Evolutionary conservation across 768 basidiomycete species (phyloP).

Genomic region (Termitomyces sp.): DNA sequence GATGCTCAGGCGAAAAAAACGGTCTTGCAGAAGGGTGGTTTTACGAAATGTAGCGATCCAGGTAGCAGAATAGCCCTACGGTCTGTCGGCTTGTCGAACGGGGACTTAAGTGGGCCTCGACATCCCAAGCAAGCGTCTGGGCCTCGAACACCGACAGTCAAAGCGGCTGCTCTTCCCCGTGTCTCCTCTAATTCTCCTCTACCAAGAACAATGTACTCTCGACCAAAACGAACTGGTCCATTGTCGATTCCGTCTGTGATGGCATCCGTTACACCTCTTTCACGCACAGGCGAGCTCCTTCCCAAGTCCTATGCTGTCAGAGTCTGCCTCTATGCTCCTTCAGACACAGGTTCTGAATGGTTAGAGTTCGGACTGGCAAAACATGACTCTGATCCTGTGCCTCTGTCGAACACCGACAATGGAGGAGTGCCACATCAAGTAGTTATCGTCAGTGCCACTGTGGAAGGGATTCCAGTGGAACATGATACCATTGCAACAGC

Average conservation of each 20-base stretch:
- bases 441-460: slow-evolving; percentile 53
- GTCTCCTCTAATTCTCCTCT: slow-evolving; percentile 23
- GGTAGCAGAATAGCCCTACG: slow-evolving; percentile 58
- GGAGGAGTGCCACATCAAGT: slow-evolving; percentile 38
- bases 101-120: slow-evolving; percentile 22
- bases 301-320: slow-evolving; percentile 58
- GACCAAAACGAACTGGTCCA: slow-evolving; percentile 47
- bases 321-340: slow-evolving; percentile 50
- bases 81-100: slow-evolving; percentile 21
- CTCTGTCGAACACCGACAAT: slow-evolving; percentile 8
- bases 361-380: slow-evolving; percentile 72
- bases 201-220: slow-evolving; percentile 20
- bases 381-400: slow-evolving; percentile 19
- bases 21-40: slow-evolving; percentile 56
- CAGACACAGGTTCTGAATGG: slow-evolving; percentile 62
- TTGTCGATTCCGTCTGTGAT: slow-evolving; percentile 59
- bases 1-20: slow-evolving; percentile 63
- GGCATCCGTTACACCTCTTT: slow-evolving; percentile 51
- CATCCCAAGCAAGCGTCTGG: slow-evolving; percentile 20
- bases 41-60: slow-evolving; percentile 57
- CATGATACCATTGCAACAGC: slow-evolving; percentile 47
- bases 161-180: slow-evolving; percentile 21
- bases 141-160: slow-evolving; percentile 34
- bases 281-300: slow-evolving; percentile 21
- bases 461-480: slow-evolving; percentile 63